phyloP scores from a whole-genome alignment of 345 rosid species.

The Diplotaxis tenuifolia region DNA sequence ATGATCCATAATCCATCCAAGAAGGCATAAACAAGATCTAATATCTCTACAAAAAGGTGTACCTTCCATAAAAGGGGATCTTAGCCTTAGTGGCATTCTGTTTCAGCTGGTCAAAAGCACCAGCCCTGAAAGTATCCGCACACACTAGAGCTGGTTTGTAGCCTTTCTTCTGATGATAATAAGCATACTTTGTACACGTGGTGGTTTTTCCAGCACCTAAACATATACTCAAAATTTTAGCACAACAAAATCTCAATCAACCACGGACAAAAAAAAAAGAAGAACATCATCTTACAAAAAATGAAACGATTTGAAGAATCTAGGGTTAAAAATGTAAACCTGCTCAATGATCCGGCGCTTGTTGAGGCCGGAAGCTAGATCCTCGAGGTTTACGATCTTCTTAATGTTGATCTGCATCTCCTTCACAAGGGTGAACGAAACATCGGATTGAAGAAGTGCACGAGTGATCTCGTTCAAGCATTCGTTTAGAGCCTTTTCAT shows the following conservation, averaged over 20 bases:
- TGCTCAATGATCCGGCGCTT: conserved; percentile 68
- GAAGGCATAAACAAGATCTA: background rate
- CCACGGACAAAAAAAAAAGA: background rate
- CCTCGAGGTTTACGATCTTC: conserved; percentile 82
- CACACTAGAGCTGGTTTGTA: conserved; percentile 87
- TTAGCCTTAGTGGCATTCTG: conserved; percentile 87
- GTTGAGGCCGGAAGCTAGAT: conserved; percentile 95
- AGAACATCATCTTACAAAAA: background rate
- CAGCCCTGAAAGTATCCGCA: conserved; percentile 78
- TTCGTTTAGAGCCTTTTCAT: conserved; percentile 77
- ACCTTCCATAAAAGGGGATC: conserved; percentile 90
- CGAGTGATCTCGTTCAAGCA: conserved; percentile 92
- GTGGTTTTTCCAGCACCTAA: conserved; percentile 83
- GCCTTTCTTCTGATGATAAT: conserved; percentile 79
- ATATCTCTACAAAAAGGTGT: background rate
- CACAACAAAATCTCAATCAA: background rate
- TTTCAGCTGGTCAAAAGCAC: conserved; percentile 84
- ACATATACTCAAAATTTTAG: background rate
- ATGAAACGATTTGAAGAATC: too few species aligned
- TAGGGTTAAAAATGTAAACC: conserved; percentile 28
- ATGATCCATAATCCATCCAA: background rate
- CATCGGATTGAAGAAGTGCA: conserved; percentile 81
- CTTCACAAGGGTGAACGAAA: conserved; percentile 83
- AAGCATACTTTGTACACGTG: conserved; percentile 78
- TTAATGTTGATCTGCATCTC: conserved; percentile 80